Base-by-base conservation (phyloP, 2,329 filamentous ascomycete species). In the Fusarium poae region DNA sequence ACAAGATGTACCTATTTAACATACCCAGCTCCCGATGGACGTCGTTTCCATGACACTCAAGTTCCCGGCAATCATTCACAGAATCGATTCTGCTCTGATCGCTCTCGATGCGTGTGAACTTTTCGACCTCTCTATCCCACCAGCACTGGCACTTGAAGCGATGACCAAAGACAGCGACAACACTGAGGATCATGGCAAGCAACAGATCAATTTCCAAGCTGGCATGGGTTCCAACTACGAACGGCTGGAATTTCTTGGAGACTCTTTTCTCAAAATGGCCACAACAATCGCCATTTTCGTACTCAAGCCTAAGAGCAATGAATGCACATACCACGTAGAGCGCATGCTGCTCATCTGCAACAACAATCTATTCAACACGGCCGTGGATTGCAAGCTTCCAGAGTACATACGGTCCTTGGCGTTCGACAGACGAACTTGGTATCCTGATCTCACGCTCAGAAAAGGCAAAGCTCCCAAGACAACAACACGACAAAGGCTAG, bases 151-250 rank as follows among this genome's bases (percentile, higher is more conserved):
- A 0, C 83, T 99, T 0, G 94, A 97, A 75, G 94, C 96, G 0
- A 82, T 97, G 58, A 99, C 96, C 1, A 97, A 99, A 75, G 93
- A 97, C 73, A 94, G 91, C 1, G 92, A 97, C 70, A 94, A 94
- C 68, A 90, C 89, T 0, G 91, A 91, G 10, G 92, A 97, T 37
- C 87, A 93, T 63, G 84, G 83, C 1, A 82, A 86, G 34, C 85
- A 91, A 58, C 87, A 91, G 39, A 79, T 93, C 53, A 92, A 94
- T 70, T 89, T 94, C 46, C 92, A 94, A 72, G 83, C 86, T 48
- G 94, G 94, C 4, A 97, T 97, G 93, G 93, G 94, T 2, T 91
- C 90, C 39, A 98, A 98, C 72, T 99, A 99, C 74, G 96, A 99
- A 78, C 88, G 96, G 15, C 85, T 98, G 0, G 96, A 99, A 74